A percentile compares a stretch with the other conserved stretches of the same genome.
Evolutionary conservation across 106 monocot species (phyloP).

Genomic region (Alisma plantagoaquatica): DNA sequence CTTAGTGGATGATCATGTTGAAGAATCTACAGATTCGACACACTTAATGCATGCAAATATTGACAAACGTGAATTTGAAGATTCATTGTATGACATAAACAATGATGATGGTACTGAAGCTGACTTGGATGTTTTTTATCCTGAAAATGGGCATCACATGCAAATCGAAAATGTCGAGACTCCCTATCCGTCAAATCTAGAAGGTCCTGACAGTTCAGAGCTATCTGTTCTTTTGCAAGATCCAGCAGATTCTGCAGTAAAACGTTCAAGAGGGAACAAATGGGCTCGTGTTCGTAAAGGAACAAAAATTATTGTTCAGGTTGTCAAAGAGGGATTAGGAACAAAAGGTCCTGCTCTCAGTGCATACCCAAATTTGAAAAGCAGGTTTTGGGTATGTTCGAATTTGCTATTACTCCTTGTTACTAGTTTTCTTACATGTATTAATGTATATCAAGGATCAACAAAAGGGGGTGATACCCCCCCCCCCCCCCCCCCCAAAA

Average conservation of each 20-base stretch:
- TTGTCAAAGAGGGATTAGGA: conserved; percentile 90
- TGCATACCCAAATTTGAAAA: conserved; percentile 81
- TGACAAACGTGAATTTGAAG: conserved; percentile 34
- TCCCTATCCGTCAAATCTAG: conserved; percentile 20
- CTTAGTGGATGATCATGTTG: conserved; percentile 32
- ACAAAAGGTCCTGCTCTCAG: conserved; percentile 81
- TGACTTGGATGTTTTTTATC: conserved; percentile 31
- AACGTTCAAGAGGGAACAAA: conserved; percentile 28
- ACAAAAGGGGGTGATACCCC: no score
- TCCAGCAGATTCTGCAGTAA: conserved; percentile 10
- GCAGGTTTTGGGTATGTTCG: conserved; percentile 88
- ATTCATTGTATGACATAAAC: conserved; percentile 14
- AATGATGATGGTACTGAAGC: conserved; percentile 12
- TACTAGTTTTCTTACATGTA: no score
- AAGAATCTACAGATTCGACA: no score
- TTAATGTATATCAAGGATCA: no score
- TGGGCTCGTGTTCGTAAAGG: conserved; percentile 81
- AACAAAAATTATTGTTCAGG: conserved; percentile 90
- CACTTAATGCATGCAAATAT: conserved; percentile 19
- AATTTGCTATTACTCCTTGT: neutral
- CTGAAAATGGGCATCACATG: conserved; percentile 31
- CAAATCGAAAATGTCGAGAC: conserved; percentile 50
- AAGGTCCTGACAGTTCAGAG: conserved; percentile 12
- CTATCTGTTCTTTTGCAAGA: conserved; percentile 16
- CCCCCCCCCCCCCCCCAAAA: no score